Conservation (phyloP, 352 stramenopile species). For the Aphanomyces astaci region DNA sequence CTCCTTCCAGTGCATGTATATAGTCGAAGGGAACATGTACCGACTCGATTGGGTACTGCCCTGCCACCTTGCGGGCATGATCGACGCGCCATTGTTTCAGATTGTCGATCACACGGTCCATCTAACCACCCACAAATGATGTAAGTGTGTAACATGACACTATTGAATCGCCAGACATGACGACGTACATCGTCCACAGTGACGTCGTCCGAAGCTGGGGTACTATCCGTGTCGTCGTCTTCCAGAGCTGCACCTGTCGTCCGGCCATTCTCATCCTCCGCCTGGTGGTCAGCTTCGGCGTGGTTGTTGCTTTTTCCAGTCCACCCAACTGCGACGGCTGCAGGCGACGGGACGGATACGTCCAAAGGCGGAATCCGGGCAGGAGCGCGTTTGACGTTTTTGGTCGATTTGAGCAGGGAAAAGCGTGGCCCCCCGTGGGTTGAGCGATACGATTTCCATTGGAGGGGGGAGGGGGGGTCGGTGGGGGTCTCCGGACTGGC, state of each 20-base stretch:
- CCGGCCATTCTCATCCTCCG: not conserved
- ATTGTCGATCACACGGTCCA: conserved; percentile 14
- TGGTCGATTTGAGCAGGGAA: conserved; percentile 1
- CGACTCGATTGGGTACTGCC: not conserved
- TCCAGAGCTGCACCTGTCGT: too few species aligned
- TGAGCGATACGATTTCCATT: not conserved
- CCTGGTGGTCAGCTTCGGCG: not conserved
- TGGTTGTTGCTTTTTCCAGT: not conserved
- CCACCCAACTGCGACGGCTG: too few species aligned
- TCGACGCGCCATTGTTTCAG: conserved; percentile 4
- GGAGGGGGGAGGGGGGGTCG: not conserved
- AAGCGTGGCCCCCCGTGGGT: conserved; percentile 1
- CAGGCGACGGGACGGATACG: not conserved
- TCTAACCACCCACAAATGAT: conserved; percentile 4
- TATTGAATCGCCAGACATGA: not conserved
- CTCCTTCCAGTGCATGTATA: too few species aligned
- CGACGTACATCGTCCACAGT: not conserved
- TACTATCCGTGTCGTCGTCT: not conserved
- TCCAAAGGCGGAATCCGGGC: conserved; percentile 3
- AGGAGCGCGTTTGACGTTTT: conserved; percentile 3
- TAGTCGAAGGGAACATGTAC: too few species aligned
- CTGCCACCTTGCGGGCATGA: conserved; percentile 2
- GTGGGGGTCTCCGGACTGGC: not conserved
- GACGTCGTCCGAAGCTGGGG: not conserved
- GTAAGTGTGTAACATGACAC: not conserved